A percentile compares a stretch with the other conserved stretches of the same genome.
These are phyloP conservation scores for Basipetospora sp. DNA, from an alignment of 2,329 filamentous ascomycete species.

Conservation along the genomic window DNA sequence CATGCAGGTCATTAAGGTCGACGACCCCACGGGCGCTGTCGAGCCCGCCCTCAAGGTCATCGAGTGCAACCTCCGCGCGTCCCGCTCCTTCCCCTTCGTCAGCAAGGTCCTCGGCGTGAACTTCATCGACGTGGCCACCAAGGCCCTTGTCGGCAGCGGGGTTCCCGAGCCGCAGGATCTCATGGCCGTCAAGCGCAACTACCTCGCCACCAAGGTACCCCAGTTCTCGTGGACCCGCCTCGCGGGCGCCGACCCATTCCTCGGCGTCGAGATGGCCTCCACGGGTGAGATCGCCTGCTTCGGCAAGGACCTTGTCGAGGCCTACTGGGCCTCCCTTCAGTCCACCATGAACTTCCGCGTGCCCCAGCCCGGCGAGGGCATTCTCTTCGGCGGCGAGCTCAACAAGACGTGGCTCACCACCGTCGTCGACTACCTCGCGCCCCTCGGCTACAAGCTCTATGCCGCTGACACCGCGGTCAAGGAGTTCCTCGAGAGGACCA, in stretches of 20 bases:
- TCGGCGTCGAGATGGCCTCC: slow-evolving; percentile 92
- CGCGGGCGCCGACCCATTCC: slow-evolving; percentile 89
- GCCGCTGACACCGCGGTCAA: slow-evolving; percentile 74
- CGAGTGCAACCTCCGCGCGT: slow-evolving; percentile 93
- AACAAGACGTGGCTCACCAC: slow-evolving; percentile 55
- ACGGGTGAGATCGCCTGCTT: slow-evolving; percentile 99
- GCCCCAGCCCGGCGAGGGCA: slow-evolving; percentile 83
- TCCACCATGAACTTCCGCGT: slow-evolving; percentile 92
- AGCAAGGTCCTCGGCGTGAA: slow-evolving; percentile 92
- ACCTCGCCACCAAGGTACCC: slow-evolving; percentile 91
- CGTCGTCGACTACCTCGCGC: slow-evolving; percentile 74
- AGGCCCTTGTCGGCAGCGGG: slow-evolving; percentile 71
- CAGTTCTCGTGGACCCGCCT: slow-evolving; percentile 99
- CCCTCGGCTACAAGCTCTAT: slow-evolving; percentile 87
- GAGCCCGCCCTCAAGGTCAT: slow-evolving; percentile 81
- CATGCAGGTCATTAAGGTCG: slow-evolving; percentile 98
- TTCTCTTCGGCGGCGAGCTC: slow-evolving; percentile 81
- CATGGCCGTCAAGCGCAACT: slow-evolving; percentile 80
- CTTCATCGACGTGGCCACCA: slow-evolving; percentile 92
- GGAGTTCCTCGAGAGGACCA: slow-evolving; percentile 58
- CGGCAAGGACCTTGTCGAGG: slow-evolving; percentile 86
- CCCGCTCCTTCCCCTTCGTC: slow-evolving; percentile 94
- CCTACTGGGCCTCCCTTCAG: slow-evolving; percentile 93
- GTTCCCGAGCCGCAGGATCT: slow-evolving; percentile 76
- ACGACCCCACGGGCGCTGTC: slow-evolving; percentile 58